Evolutionary conservation across 345 rosid genomes (phyloP), one percentile per base, ranked within the genome.

Genomic region (Barbarea vulgaris): DNA sequence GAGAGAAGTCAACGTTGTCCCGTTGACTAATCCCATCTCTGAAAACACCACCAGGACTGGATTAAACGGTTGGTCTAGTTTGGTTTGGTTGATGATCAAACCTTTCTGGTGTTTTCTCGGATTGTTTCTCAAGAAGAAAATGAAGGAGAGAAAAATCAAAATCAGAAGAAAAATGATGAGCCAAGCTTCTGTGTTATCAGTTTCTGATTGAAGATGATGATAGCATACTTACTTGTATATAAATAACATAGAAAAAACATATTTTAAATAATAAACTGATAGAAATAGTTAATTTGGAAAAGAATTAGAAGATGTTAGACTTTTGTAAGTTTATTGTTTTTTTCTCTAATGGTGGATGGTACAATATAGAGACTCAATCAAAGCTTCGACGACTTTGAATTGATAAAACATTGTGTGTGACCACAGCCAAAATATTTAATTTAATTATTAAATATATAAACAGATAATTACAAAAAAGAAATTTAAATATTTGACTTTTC

Each of bases 131-230:
- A n/a, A n/a, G 25, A 48, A 55, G 50, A 22, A 60, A 75, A 39
- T 67, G 61, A 75, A 57, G 22, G 61, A 59, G 42, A 30, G 18
- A 30, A 14, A 73, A 21, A 22, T 6, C 14, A 44, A 64, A 67
- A 67, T 57, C 59, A 57, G 53, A 37, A 50, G 39, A 74, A 73
- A 64, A 17, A 12, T n/a, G 0, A 62, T 50, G 51, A 67, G 51
- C 1, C 59, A 67, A 47, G 34, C 34, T 50, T 59, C 17, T 75
- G 55, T 37, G 77, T 51, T 18, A 66, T 46, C 53, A 67, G 69
- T 69, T 76, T 61, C 39, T 60, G 46, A 76, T 42, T 42, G 75
- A 22, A 69, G 79, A 42, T n/a, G 79, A 39, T 60, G 79, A 57
- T 51, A 41, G 37, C 69, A 58, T 67, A 60, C 28, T 22, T 51